Conservation (phyloP, 2,329 filamentous ascomycete species). For the Exophiala lecanii-corni region DNA sequence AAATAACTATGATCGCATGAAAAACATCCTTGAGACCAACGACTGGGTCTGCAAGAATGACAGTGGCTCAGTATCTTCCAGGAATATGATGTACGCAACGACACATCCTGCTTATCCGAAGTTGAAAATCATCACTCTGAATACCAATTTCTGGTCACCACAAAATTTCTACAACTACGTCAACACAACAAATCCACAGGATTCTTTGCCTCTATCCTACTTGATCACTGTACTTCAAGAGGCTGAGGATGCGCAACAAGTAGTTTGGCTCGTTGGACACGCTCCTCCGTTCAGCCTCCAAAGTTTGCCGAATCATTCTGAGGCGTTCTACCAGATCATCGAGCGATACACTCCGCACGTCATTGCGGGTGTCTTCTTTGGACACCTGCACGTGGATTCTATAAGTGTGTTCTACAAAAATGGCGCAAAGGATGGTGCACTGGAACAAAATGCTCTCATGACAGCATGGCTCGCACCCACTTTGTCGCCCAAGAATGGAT, state of each 20-base stretch:
- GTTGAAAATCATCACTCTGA: not conserved
- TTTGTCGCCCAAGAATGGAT: not conserved
- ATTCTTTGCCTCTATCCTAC: not conserved
- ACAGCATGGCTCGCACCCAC: not conserved
- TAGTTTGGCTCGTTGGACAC: not conserved
- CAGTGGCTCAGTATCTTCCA: not conserved
- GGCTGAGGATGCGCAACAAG: not conserved
- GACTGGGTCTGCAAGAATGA: not conserved
- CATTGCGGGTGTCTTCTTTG: slow-evolving; percentile 1
- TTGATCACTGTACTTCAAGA: not conserved
- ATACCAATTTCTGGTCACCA: not conserved
- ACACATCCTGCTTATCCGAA: not conserved
- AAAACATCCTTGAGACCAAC: not conserved
- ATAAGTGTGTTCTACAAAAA: not conserved
- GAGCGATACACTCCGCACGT: not conserved
- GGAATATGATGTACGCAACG: not conserved
- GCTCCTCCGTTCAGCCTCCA: not conserved
- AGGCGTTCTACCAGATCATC: not conserved
- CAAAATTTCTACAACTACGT: not conserved
- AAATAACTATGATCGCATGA: not conserved
- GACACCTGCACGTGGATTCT: not conserved
- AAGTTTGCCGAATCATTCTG: not conserved
- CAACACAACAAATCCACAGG: not conserved
- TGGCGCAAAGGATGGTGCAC: not conserved
- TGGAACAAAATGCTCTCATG: not conserved